Base-by-base conservation (phyloP, 768 basidiomycete genomes). In the Cystoderma amianthinum region DNA sequence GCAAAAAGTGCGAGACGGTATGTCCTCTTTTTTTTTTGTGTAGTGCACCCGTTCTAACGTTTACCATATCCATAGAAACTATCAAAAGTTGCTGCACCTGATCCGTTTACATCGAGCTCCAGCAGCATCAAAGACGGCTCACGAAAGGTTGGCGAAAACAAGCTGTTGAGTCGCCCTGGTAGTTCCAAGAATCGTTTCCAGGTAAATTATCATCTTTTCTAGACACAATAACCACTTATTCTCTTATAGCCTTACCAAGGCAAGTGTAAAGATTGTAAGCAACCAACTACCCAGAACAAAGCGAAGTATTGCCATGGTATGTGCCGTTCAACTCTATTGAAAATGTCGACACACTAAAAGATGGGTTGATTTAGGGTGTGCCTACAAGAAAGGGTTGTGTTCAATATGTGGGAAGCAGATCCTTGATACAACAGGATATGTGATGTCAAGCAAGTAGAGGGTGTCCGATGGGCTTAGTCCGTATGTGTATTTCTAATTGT, bases 301-400 rank as follows among this genome's bases (percentile, higher is more conserved):
- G 89, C 84, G 25, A 91, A 89, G 63, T 91, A 87, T 61, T 92
- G 89, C 53, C 88, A 92, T 72, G 84, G 88, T 85, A 52, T 32
- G 23, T 40, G 36, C 32, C 40, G 36, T 9, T 17, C 17, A 15
- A 41, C n/a, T 21, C 32, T 12, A 41, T 41, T 36, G 45, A 35
- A 25, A 24, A 46, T 40, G 21, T 40, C 43, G 33, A 32, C 42
- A 38, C 43, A 45, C 9, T 36, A 7, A 36, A 36, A 17, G 7
- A 17, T 35, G 33, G 38, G 28, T 40, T 22, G 38, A 32, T 36
- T 24, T 49, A 90, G 88, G 89, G 21, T 92, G 88, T 57, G 89
- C 88, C 16, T 91, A 83, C 63, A 89, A 83, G 69, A 87, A 86
- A 55, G 89, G 89, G 10, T 59, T 86, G 28, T 92, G 89, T 52